These are phyloP conservation scores for Turnera subulata DNA, from an alignment of 345 rosid species.

Conservation along the genomic window DNA sequence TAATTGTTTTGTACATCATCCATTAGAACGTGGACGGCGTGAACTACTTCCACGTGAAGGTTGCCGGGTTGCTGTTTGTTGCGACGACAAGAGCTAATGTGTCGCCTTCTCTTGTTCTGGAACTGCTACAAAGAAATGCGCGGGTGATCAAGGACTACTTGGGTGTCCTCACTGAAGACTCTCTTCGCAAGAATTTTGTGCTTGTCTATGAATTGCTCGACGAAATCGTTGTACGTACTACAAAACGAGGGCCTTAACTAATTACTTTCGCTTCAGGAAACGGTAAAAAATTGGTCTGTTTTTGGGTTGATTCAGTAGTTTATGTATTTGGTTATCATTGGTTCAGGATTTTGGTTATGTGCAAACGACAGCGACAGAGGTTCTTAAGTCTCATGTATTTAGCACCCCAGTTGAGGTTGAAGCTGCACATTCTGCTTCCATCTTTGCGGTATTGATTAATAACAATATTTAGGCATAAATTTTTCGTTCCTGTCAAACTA, in stretches of 20 bases:
- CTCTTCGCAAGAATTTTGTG: constrained; percentile 83
- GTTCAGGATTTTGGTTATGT: constrained; percentile 93
- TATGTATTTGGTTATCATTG: too few species aligned
- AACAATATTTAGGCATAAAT: too few species aligned
- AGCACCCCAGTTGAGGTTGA: constrained; percentile 89
- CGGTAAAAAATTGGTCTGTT: neutral
- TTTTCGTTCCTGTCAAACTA: too few species aligned
- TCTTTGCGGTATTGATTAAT: constrained; percentile 63
- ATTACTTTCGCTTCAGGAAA: too few species aligned
- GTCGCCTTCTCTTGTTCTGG: constrained; percentile 94
- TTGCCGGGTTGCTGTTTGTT: constrained; percentile 84
- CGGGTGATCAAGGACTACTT: constrained; percentile 97
- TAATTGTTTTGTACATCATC: constrained; percentile 1
- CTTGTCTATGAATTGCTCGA: constrained; percentile 97
- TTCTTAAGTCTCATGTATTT: constrained; percentile 84
- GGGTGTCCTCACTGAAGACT: constrained; percentile 93
- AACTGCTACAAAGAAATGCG: constrained; percentile 92
- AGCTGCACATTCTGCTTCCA: constrained; percentile 82
- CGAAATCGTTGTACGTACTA: constrained; percentile 86
- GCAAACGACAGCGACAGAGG: constrained; percentile 94
- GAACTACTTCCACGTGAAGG: constrained; percentile 96
- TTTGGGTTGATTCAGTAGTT: neutral
- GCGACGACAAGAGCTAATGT: constrained; percentile 91
- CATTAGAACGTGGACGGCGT: constrained; percentile 86
- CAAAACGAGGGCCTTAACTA: too few species aligned